phyloP scores from a whole-genome alignment of 139 green algal species.

The Chlamydomonas sp. region DNA sequence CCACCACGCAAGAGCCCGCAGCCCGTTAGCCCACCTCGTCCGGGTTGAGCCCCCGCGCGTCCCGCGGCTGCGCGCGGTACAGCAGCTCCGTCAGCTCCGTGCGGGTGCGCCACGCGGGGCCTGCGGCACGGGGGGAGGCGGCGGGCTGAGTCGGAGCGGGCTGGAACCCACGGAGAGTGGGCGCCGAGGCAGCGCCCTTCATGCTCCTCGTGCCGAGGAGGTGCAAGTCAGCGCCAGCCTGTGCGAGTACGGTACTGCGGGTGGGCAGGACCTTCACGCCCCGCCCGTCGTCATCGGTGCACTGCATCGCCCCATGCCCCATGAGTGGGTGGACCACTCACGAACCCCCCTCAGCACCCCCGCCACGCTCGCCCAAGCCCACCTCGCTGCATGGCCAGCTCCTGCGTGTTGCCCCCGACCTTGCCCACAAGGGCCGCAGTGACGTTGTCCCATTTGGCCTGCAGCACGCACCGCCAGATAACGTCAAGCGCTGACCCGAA shows the following conservation, averaged over 20 bases:
- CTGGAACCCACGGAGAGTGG: no score
- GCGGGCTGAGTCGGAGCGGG: no score
- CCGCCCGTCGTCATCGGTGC: background rate
- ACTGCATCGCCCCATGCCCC: no score
- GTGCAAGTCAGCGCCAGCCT: no score
- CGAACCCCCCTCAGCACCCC: background rate
- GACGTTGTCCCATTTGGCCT: conserved; percentile 24
- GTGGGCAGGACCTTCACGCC: background rate
- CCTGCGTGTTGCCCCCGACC: conserved; percentile 3
- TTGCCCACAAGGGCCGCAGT: conserved; percentile 4
- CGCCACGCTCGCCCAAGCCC: background rate
- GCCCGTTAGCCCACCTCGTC: conserved; percentile 19
- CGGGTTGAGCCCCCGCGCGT: conserved; percentile 33
- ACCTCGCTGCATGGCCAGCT: conserved; percentile 50
- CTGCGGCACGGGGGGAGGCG: background rate
- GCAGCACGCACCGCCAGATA: no score
- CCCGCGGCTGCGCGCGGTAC: conserved; percentile 38
- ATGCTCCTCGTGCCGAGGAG: no score
- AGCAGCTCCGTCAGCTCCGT: conserved; percentile 44
- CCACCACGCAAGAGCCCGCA: background rate
- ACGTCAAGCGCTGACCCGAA: no score
- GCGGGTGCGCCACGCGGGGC: conserved; percentile 38
- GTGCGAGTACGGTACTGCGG: no score
- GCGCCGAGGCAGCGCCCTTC: no score
- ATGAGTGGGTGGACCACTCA: no score